Base-by-base conservation (phyloP, 179 eudicot species). In the Camellia oleifera region DNA sequence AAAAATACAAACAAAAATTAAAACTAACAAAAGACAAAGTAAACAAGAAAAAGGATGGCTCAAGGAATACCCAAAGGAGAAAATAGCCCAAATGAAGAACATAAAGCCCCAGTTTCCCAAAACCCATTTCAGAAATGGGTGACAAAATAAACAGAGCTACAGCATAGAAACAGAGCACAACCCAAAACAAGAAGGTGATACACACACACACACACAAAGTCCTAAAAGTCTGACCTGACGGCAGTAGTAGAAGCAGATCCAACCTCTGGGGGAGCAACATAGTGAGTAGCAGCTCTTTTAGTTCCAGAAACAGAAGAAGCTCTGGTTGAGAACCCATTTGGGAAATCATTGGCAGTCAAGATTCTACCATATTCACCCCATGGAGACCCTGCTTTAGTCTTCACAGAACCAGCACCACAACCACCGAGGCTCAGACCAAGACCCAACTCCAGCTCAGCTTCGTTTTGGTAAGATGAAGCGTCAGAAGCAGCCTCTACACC, bases 381-480 rank as follows among this genome's bases (percentile, higher is more conserved):
- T 23, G 76, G 64, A 44, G 76, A 71, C 40, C 80, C 79, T 32
- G 40, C 40, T 75, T 72, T 52, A 15, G 70, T 72, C 83, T 76
- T 81, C 79, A 20, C 76, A 66, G 72, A 79, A 40, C 66, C 79
- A 42, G 78, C 71, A 52, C 78, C 76, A 17, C 79, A 69, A 42
- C 42, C 53, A 32, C 83, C 81, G 57, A 91, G 88, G 14, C 92
- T 88, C 68, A 93, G 81, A 3, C 90, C 93, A 67, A 93, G 82
- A 32, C 98, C 98, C 80, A 93, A 78, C 81, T 92, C 97, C 45
- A 94, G 86, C 82, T 86, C 93, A 13, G 82, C 79, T 26, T 92
- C 97, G 64, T 90, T 86, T 76, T 77, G 80, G 66, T 83, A 84
- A 73, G 75, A 82, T 42, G 79, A 80, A 18, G 54, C 53, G 76